These are phyloP conservation scores for Sclerotinia borealis DNA, from an alignment of 2,329 filamentous ascomycete species.

Conservation along the genomic window DNA sequence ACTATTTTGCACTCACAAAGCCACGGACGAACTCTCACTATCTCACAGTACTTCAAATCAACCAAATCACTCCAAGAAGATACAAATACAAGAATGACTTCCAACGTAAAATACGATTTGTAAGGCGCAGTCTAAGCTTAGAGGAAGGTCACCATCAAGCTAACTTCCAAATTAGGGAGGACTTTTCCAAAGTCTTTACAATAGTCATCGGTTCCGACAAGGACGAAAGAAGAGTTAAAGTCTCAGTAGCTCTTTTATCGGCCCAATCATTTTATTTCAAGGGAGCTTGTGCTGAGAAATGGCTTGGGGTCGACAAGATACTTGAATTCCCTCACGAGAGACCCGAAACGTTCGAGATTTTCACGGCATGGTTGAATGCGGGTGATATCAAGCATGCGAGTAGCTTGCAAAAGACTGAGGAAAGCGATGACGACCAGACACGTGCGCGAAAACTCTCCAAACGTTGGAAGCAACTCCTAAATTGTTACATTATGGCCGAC, in stretches of 20 bases:
- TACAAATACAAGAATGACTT: neutral
- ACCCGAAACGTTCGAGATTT: neutral
- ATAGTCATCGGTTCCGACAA: neutral
- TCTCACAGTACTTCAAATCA: neutral
- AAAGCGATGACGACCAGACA: neutral
- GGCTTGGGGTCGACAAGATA: neutral
- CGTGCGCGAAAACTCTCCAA: neutral
- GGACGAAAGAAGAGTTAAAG: neutral
- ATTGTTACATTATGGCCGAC: neutral
- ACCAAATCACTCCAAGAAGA: neutral
- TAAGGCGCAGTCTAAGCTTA: neutral
- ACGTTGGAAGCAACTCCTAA: neutral
- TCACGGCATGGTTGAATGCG: neutral
- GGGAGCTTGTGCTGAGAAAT: neutral
- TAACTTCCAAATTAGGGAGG: neutral
- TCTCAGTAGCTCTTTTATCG: neutral
- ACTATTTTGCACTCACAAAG: too few species aligned
- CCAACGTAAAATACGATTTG: neutral
- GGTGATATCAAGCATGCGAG: neutral
- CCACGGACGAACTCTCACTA: too few species aligned
- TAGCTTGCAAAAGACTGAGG: neutral
- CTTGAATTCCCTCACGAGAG: neutral
- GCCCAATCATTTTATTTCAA: neutral
- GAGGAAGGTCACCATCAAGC: neutral
- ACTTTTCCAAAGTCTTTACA: neutral